Evolutionary conservation across 192 early-diverging fungal species (phyloP), one percentile per base, ranked within the genome.

Genomic region (Rhizoclosmatium sp.): DNA sequence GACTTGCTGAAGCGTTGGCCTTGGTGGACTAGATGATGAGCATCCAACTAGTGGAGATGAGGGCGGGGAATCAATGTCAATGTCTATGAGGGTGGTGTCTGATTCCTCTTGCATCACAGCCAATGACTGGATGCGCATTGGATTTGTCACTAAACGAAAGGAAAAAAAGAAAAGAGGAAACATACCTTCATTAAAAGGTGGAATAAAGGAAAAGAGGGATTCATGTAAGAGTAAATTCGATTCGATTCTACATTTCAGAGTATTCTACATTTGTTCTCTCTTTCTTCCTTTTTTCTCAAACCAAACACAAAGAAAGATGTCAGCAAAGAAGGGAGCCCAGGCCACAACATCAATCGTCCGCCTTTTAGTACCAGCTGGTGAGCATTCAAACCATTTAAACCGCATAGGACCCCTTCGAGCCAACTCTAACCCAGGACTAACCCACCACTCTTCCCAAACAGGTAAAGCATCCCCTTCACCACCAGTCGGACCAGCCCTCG

Each of bases 381-480:
- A 10, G 66, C 44, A 14, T n/a, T 19, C 4, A 31, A 16, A 47
- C 31, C 44, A 40, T 23, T 68, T n/a, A 46, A 10, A 16, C 12
- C 19, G 21, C 10, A 16, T 0, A 48, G 45, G 45, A 44, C 21
- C 7, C 14, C n/a, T 16, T 47, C 47, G 62, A 12, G 14, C 62
- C 21, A 0, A 41, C 62, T 23, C 62, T 23, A n/a, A 31, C 62
- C 31, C 16, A 31, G 31, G 16, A 31, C 10, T 12, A 65, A 65
- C 54, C 9, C 40, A 41, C 62, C 21, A 12, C 40, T 97, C 45
- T 91, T 93, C 41, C 41, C 0, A 31, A 31, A 94, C 96, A 2
- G 97, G 94, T 67, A 99, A 99, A 84, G 97, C 97, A 4, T 93
- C 94, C 39, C 97, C 97, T 4, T 89, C 94, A 41, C 95, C 96